Conservation (phyloP, 805 yeast genomes). For the Candida bentonensis region DNA sequence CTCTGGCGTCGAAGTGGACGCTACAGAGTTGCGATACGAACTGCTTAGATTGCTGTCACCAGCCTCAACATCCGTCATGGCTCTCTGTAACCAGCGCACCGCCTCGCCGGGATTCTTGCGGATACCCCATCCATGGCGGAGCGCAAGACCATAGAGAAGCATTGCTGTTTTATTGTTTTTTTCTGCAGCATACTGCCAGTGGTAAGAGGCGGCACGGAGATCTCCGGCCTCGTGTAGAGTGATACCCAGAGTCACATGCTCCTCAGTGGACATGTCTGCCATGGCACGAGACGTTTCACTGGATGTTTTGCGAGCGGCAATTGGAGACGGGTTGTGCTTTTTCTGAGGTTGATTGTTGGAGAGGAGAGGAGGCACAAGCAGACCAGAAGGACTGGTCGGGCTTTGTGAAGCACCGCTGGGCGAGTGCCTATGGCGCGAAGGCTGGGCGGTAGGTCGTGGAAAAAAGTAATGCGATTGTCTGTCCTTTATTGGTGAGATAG, state of each 20-base stretch:
- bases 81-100: constrained; percentile 45
- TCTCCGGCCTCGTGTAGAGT: constrained; percentile 40
- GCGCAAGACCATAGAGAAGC: constrained; percentile 53
- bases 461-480: not conserved
- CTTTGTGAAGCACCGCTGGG: not conserved
- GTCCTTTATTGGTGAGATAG: not conserved
- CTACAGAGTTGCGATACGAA: constrained; percentile 6
- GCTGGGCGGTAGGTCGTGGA: not conserved
- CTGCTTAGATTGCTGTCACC: constrained; percentile 5
- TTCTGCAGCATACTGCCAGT: constrained; percentile 48
- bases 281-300: not conserved
- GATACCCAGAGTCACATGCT: constrained; percentile 18
- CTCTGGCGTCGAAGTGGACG: not conserved
- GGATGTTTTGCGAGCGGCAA: not conserved
- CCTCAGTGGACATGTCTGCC: constrained; percentile 14
- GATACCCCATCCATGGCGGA: constrained; percentile 58
- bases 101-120: constrained; percentile 40
- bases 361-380: not conserved
- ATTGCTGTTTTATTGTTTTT: constrained; percentile 52
- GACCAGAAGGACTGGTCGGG: not conserved
- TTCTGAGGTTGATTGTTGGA: not conserved
- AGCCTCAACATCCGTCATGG: constrained; percentile 23
- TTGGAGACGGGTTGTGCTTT: not conserved
- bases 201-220: constrained; percentile 54
- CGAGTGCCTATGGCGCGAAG: not conserved